Evolutionary conservation across 306 rosid genomes (phyloP).

Genomic region (Mimosa bimucronata): DNA sequence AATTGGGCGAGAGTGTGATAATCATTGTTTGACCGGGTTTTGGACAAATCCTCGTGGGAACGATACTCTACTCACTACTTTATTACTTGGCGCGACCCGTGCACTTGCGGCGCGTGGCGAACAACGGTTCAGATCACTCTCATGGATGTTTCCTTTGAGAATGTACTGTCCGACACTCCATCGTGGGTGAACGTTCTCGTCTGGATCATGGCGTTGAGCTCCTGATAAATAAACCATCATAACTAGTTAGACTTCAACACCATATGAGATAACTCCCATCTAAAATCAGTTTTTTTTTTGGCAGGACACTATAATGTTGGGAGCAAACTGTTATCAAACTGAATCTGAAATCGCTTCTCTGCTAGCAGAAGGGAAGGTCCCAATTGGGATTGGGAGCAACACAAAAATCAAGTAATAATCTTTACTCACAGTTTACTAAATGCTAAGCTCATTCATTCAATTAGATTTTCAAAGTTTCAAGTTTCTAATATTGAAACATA

Average conservation of each 20-base stretch:
- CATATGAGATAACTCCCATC: conserved; percentile 1
- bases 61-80: no score
- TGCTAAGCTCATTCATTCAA: background rate
- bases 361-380: conserved; percentile 78
- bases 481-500: conserved; percentile 25
- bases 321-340: conserved; percentile 93
- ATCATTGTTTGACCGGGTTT: no score
- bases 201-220: conserved; percentile 82
- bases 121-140: no score
- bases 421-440: conserved; percentile 1
- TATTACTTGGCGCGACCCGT: no score
- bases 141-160: conserved; percentile 92
- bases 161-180: conserved; percentile 65
- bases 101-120: no score
- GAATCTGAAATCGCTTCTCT: conserved; percentile 86
- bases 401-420: conserved; percentile 77
- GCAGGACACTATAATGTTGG: conserved; percentile 92
- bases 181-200: conserved; percentile 89
- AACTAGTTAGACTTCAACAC: background rate
- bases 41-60: no score
- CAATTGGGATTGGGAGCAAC: conserved; percentile 81
- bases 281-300: conserved; percentile 30
- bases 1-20: no score
- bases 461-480: background rate
- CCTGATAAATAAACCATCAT: conserved; percentile 55